A percentile compares a stretch with the other conserved stretches of the same genome.
phyloP scores from a whole-genome alignment of 2,329 filamentous ascomycete genomes.

The Epichloe hybrida region DNA sequence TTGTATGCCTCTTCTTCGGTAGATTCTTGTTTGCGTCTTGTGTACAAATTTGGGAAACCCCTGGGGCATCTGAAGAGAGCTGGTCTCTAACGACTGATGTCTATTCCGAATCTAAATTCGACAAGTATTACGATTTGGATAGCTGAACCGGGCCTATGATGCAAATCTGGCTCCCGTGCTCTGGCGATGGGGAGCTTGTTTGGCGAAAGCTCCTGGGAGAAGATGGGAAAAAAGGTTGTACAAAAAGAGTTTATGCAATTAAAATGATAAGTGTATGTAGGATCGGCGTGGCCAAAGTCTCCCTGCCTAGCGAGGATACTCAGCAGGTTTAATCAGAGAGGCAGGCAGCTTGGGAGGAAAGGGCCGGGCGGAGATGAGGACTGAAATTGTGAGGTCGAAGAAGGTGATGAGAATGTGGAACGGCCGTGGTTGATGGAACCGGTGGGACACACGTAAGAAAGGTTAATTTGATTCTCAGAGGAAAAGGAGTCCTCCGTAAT shows the following conservation, averaged over 20 bases:
- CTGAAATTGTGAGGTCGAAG: neutral
- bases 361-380: conserved; percentile 1
- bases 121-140: neutral
- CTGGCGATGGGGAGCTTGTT: conserved; percentile 2
- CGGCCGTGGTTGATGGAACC: neutral
- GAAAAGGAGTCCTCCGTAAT: neutral
- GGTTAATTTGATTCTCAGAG: neutral
- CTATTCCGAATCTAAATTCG: neutral
- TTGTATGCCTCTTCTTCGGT: neutral
- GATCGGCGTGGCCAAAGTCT: conserved; percentile 11
- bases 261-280: conserved; percentile 8
- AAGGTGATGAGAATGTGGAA: neutral
- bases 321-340: conserved; percentile 3
- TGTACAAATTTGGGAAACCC: neutral
- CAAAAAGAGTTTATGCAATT: conserved; percentile 6
- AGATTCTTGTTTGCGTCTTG: neutral
- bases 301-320: conserved; percentile 13
- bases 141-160: neutral
- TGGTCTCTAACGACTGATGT: neutral
- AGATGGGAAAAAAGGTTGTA: conserved; percentile 7
- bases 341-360: neutral
- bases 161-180: neutral
- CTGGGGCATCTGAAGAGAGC: neutral
- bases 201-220: conserved; percentile 9
- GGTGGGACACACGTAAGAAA: neutral